Evolutionary conservation across 371 early-diverging fungal species (phyloP), one percentile per base, ranked within the genome.

Genomic region (Chytridium lagenaria): DNA sequence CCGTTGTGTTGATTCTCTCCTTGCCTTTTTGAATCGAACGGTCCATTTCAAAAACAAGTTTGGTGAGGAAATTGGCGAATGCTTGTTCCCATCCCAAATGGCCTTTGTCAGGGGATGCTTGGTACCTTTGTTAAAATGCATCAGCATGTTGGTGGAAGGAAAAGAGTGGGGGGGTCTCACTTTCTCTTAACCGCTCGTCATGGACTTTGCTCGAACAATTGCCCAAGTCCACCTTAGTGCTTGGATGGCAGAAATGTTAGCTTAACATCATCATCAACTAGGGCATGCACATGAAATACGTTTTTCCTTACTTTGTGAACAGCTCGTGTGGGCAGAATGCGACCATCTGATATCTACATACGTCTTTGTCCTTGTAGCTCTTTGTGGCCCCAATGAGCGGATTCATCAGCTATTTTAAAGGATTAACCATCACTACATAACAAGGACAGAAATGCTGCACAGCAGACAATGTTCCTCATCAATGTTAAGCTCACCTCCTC

Each of bases 301-400:
- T n/a, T n/a, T n/a, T n/a, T n/a, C 10, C 36, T 16, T 61, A 61
- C 61, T 61, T 61, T 61, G 89, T 88, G 79, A 95, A 95, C 34
- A 92, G 83, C 69, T 90, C 90, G 72, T 92, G 86, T 30, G 96
- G 95, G 76, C 96, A 95, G 70, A 94, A 95, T 40, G 86, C 90
- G 44, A 92, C 93, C 55, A 95, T 82, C 72, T 87, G 91, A 81
- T 94, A 86, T 74, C 94, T 95, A 81, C 95, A 95, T 10, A 95
- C 90, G 88, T 92, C 71, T 34, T 59, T 50, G 52, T 71, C 74
- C 44, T 40, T 70, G 23, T 49, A 74, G 61, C 70, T 36, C 71
- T 89, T 88, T 36, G 88, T 88, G 72, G 86, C 87, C 23, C 84
- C 86, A 72, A 92, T 86, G 71, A 88, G 88, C 65, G 91, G 92